A percentile compares a stretch with the other conserved stretches of the same genome.
Conservation (phyloP, 768 basidiomycete species). For the Suillus americanus region DNA sequence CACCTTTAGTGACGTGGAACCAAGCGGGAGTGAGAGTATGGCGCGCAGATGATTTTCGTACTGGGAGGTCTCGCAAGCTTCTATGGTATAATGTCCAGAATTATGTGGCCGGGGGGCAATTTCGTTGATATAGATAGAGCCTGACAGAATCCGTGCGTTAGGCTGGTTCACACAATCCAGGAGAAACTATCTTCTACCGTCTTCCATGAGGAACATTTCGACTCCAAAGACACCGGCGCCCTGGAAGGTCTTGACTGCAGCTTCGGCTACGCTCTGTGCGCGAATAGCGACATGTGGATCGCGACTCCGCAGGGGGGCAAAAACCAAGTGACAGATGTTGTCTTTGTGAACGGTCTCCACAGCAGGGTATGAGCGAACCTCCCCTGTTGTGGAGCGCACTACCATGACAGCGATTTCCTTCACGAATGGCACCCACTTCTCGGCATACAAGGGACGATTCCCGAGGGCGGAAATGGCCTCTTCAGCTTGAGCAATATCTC, state of each 20-base stretch:
- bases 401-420: conserved; percentile 98
- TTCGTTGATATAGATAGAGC: conserved; percentile 85
- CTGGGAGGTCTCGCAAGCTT: conserved; percentile 95
- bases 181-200: conserved; percentile 53
- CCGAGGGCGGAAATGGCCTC: conserved; percentile 55
- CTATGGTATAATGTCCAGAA: conserved; percentile 98
- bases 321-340: conserved; percentile 90
- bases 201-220: conserved; percentile 92
- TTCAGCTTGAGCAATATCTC: conserved; percentile 47
- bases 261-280: conserved; percentile 76
- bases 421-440: conserved; percentile 87
- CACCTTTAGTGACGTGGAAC: conserved; percentile 84
- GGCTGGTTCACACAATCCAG: background rate
- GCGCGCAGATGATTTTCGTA: conserved; percentile 97
- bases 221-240: conserved; percentile 97
- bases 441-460: conserved; percentile 83
- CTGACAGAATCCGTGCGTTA: conserved; percentile 37
- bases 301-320: conserved; percentile 74
- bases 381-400: conserved; percentile 72
- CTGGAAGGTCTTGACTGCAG: conserved; percentile 71
- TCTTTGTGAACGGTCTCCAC: conserved; percentile 96
- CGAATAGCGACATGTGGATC: conserved; percentile 54
- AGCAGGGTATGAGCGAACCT: conserved; percentile 80
- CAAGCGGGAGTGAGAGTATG: conserved; percentile 86
- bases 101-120: conserved; percentile 98